These are phyloP conservation scores for Aspergillus terreus DNA, from an alignment of 2,329 filamentous ascomycete species.

Conservation along the genomic window DNA sequence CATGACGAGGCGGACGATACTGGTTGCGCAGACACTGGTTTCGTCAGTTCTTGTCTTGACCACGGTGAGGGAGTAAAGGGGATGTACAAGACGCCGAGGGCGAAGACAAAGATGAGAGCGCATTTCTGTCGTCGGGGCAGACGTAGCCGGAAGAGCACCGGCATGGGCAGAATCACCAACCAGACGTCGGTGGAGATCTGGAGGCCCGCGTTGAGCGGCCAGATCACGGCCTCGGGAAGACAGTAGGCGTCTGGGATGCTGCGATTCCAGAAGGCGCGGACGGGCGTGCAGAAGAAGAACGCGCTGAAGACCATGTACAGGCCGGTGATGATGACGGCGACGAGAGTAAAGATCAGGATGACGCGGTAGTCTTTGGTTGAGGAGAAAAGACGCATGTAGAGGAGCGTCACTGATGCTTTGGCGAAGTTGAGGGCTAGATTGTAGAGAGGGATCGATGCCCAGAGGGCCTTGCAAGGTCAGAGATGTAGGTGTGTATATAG, in stretches of 20 bases:
- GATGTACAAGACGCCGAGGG: conserved; percentile 26
- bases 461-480: conserved; percentile 21
- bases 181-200: conserved; percentile 25
- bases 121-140: conserved; percentile 21
- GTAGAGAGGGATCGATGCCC: conserved; percentile 33
- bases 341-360: conserved; percentile 14
- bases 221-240: conserved; percentile 17
- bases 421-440: conserved; percentile 29
- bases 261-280: conserved; percentile 22
- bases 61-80: background rate
- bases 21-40: conserved; percentile 26
- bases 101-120: conserved; percentile 25
- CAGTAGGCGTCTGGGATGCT: conserved; percentile 10
- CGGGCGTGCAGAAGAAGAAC: conserved; percentile 25
- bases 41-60: background rate
- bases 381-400: conserved; percentile 31
- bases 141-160: conserved; percentile 17
- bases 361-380: conserved; percentile 14
- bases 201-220: conserved; percentile 27
- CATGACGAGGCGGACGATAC: conserved; percentile 21
- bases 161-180: conserved; percentile 26
- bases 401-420: conserved; percentile 30
- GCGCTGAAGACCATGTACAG: conserved; percentile 27
- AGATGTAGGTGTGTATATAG: background rate
- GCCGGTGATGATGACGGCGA: conserved; percentile 17